A percentile compares a stretch with the other conserved stretches of the same genome.
Conservation (phyloP, 2,329 filamentous ascomycete species). For the Ophiosphaerella narmari region DNA sequence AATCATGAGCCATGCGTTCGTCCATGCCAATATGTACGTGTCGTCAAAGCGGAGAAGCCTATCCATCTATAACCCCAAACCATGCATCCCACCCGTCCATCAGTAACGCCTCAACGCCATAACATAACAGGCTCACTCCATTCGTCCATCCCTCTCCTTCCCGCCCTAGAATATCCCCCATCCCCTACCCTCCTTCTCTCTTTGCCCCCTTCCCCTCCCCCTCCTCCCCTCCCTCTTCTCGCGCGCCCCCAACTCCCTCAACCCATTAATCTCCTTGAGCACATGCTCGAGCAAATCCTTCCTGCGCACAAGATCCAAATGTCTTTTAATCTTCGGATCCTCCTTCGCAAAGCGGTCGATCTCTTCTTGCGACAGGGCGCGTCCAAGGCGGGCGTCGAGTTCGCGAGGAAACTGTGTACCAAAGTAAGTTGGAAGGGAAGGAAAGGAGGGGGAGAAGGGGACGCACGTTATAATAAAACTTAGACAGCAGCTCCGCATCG, state of each 20-base stretch:
- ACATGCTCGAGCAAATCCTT: constrained; percentile 94
- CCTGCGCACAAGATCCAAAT: constrained; percentile 87
- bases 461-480: constrained; percentile 85
- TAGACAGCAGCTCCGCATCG: constrained; percentile 92
- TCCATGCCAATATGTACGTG: too few species aligned
- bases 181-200: constrained; percentile 26
- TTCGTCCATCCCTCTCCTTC: too few species aligned
- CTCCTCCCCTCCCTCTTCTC: constrained; percentile 58
- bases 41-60: too few species aligned
- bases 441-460: constrained; percentile 74
- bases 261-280: constrained; percentile 90
- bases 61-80: constrained; percentile 13
- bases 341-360: constrained; percentile 89
- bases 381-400: constrained; percentile 82
- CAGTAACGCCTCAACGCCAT: constrained; percentile 19
- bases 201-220: constrained; percentile 6
- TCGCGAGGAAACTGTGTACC: constrained; percentile 75
- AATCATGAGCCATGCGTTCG: too few species aligned
- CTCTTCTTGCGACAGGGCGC: constrained; percentile 76
- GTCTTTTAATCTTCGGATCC: constrained; percentile 84
- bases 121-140: constrained; percentile 21
- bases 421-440: not conserved
- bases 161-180: constrained; percentile 8
- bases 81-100: not conserved
- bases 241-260: constrained; percentile 80